Conservation (phyloP, 306 rosid species). For the Gleditsia sinensis region DNA sequence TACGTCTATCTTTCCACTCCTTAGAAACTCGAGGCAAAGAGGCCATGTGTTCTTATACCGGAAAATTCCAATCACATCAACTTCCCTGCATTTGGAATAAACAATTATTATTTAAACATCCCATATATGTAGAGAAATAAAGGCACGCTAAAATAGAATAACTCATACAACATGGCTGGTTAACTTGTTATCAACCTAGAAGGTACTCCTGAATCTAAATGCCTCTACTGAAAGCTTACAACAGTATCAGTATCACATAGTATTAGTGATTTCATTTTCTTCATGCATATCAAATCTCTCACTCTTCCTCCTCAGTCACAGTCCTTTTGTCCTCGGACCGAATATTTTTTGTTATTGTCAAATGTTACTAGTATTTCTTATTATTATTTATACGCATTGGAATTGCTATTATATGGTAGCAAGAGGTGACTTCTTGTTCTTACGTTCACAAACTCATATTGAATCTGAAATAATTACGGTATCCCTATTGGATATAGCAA, state of each 20-base stretch:
- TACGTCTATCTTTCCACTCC: slow-evolving; percentile 81
- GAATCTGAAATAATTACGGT: too few relatives aligned
- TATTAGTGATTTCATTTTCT: not conserved
- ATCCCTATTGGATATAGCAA: not conserved
- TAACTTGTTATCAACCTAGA: too few relatives aligned
- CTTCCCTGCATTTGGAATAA: slow-evolving; percentile 60
- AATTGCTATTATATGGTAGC: not conserved
- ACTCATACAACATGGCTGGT: not conserved
- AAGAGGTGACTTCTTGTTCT: not conserved
- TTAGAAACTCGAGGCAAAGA: slow-evolving; percentile 78
- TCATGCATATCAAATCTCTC: not conserved
- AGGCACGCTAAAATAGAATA: too few relatives aligned
- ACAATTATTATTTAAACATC: not conserved
- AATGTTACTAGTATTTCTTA: too few relatives aligned
- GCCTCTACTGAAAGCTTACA: not conserved
- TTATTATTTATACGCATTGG: not conserved
- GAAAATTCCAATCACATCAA: slow-evolving; percentile 82
- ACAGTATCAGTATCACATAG: not conserved
- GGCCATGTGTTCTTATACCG: slow-evolving; percentile 98
- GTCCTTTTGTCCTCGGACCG: too few relatives aligned
- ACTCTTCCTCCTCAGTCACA: not conserved
- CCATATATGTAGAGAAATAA: not conserved
- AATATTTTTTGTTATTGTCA: too few relatives aligned
- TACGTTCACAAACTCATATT: too few relatives aligned
- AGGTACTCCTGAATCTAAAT: too few relatives aligned